These are phyloP conservation scores for Aspergillus mulundensis DNA, from an alignment of 495 filamentous ascomycete species.

Conservation along the genomic window DNA sequence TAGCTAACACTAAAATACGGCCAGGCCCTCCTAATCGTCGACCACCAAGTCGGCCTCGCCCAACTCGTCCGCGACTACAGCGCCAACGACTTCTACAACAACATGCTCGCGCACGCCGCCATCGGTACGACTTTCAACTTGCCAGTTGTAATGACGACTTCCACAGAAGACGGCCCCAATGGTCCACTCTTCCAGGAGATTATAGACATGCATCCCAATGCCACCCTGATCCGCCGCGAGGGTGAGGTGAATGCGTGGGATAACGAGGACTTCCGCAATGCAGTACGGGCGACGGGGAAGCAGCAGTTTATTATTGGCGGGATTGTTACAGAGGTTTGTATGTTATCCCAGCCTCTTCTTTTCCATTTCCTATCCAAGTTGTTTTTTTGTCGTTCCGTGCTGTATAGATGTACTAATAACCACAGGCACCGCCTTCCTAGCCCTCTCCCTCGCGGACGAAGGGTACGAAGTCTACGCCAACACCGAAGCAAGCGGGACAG, in stretches of 20 bases:
- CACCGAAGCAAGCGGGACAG: not conserved
- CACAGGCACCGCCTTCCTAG: not conserved
- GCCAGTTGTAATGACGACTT: not conserved
- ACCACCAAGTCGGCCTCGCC: constrained; percentile 1
- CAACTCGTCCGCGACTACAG: not conserved
- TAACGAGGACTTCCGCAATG: not conserved
- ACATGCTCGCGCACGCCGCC: not conserved
- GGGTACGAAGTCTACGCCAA: not conserved
- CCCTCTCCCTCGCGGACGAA: not conserved
- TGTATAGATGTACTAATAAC: too few relatives aligned
- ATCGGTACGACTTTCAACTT: not conserved
- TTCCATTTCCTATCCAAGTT: too few relatives aligned
- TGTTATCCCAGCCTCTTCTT: not conserved
- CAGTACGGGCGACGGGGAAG: not conserved
- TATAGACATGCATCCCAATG: not conserved
- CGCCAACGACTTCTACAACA: not conserved
- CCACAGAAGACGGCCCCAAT: not conserved
- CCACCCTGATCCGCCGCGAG: not conserved
- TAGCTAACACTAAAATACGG: too few relatives aligned
- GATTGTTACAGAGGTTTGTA: not conserved
- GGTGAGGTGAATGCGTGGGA: not conserved
- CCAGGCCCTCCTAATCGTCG: not conserved
- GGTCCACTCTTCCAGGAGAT: not conserved
- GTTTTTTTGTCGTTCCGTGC: too few relatives aligned
- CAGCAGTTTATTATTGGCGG: not conserved